Conservation (phyloP, 768 basidiomycete genomes). For the Boletus edulis region DNA sequence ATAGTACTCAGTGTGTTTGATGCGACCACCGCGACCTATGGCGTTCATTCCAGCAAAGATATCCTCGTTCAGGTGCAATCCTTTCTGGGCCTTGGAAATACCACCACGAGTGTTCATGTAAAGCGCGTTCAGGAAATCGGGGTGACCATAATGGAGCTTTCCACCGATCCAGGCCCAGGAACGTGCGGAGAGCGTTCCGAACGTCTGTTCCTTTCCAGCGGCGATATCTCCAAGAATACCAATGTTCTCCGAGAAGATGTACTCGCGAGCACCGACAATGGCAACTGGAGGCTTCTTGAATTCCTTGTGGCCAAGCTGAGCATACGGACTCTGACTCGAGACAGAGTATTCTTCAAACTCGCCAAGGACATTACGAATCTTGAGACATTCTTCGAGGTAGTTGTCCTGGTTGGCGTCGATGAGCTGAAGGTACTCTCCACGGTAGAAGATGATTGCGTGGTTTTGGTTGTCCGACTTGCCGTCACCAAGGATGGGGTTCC, state of each 20-base stretch:
- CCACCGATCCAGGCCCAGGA: conserved; percentile 97
- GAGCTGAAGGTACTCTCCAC: conserved; percentile 98
- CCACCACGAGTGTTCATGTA: conserved; percentile 99
- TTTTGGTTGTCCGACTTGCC: conserved; percentile 99
- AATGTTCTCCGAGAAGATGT: conserved; percentile 99
- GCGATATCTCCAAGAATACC: conserved; percentile 98
- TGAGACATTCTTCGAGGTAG: conserved; percentile 98
- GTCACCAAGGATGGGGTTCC: conserved; percentile 98
- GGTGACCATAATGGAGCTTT: conserved; percentile 98
- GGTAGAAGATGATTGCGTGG: conserved; percentile 98
- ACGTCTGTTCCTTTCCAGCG: conserved; percentile 99
- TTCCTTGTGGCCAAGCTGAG: conserved; percentile 84
- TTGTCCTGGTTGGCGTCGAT: conserved; percentile 99
- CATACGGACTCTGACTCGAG: conserved; percentile 88
- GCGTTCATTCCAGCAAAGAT: conserved; percentile 99
- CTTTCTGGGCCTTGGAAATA: conserved; percentile 98
- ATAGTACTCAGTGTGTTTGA: conserved; percentile 99
- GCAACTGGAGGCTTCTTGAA: conserved; percentile 89
- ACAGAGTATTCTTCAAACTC: conserved; percentile 95
- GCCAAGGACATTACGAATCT: conserved; percentile 96
- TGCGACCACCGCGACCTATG: conserved; percentile 92
- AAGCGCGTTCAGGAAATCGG: conserved; percentile 96
- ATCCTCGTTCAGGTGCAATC: conserved; percentile 98
- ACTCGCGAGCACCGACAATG: conserved; percentile 98
- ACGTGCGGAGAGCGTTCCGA: conserved; percentile 95